Evolutionary conservation across 805 yeast genomes (phyloP).

Genomic region (Ogataea saltuana): DNA sequence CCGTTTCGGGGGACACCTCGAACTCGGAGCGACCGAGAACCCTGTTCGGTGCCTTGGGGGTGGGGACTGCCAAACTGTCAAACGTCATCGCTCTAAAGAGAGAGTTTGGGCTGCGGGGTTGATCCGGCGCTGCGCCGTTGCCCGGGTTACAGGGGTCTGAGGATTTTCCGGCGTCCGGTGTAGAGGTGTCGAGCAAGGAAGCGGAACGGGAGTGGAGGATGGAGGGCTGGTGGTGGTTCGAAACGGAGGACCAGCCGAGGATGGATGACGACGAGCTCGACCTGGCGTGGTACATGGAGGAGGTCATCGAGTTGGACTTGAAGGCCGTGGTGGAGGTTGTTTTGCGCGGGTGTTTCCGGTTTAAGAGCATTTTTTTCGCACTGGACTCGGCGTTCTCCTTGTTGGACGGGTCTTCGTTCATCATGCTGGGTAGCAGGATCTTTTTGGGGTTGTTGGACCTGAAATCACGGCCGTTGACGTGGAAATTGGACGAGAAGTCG

Average conservation of each 20-base stretch:
- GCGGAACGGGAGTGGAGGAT: slow-evolving; percentile 20
- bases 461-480: slow-evolving; percentile 28
- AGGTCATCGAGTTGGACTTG: slow-evolving; percentile 23
- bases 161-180: slow-evolving; percentile 7
- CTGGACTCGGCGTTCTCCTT: slow-evolving; percentile 15
- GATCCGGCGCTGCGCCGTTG: neutral
- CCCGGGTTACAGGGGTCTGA: neutral
- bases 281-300: slow-evolving; percentile 24
- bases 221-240: slow-evolving; percentile 10
- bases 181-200: slow-evolving; percentile 16
- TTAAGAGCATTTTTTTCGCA: slow-evolving; percentile 11
- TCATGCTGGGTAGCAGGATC: slow-evolving; percentile 25
- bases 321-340: slow-evolving; percentile 20
- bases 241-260: neutral
- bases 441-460: slow-evolving; percentile 25
- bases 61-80: slow-evolving; percentile 10
- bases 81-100: slow-evolving; percentile 6
- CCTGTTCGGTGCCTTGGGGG: slow-evolving; percentile 6
- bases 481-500: slow-evolving; percentile 40
- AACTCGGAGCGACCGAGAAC: neutral
- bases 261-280: slow-evolving; percentile 22
- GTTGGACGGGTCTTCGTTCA: slow-evolving; percentile 19
- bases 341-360: slow-evolving; percentile 13
- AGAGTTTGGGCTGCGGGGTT: slow-evolving; percentile 6
- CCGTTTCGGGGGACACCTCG: slow-evolving; percentile 25